Base-by-base conservation (phyloP, 148 eudicot species). In the Vaccinium corymbosum region DNA sequence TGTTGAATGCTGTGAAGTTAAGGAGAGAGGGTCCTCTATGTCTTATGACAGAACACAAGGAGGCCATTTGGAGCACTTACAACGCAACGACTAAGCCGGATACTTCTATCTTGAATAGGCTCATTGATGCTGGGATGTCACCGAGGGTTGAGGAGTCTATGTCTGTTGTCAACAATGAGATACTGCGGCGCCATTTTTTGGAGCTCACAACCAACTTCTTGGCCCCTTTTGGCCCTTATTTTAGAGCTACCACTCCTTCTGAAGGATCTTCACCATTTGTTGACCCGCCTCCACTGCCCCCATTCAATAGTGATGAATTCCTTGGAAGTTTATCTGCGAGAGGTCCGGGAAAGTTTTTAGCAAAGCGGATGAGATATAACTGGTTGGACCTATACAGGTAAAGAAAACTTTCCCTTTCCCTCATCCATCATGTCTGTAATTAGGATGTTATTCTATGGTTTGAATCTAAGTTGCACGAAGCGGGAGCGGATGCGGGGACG, bases 81-180 rank as follows among this genome's bases (percentile, higher is more conserved):
- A 81, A 87, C 55, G 89, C 95, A 46, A 92, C 89, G 52, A 94
- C 97, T 64, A 97, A 94, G 88, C 99, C 99, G 22, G 99, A 97
- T 83, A 94, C 98, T 16, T 92, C 99, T 74, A 93, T 97, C 81
- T 90, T 97, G 88, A 97, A 97, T 85, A 92, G 99, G 91, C 97
- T 97, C 70, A 87, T 97, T 76, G 98, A 97, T 93, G 99, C 95
- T 3, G 99, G 99, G 38, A 81, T 95, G 76, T 97, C 97, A 27
- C 93, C 95, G 19, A 89, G 95, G 87, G 93, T 94, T 78, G 99
- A 97, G 89, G 98, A 97, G 86, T 97, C 99, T 42, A 97, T 97
- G 99, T 94, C 97, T 62, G 98, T 97, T 84, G 99, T 97, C 81
- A 97, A 97, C 87, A 97, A 94, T 87, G 99, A 97, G 90, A 97